A percentile compares a stretch with the other conserved stretches of the same genome.
Evolutionary conservation across 1,139 yeast species (phyloP).

Genomic region (Zygoascus hellenicus): DNA sequence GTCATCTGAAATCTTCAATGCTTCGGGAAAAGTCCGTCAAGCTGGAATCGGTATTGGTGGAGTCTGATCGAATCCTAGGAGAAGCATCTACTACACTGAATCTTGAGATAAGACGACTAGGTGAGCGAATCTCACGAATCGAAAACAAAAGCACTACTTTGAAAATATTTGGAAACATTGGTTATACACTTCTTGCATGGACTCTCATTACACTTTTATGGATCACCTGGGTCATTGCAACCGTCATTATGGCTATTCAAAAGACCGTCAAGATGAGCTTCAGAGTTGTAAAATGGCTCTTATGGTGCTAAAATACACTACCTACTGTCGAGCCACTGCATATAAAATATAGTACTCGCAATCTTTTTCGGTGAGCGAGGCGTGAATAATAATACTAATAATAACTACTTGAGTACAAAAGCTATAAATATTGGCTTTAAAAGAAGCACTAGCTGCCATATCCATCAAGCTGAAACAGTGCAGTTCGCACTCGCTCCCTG

Average conservation of each 20-base stretch:
- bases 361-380: neutral
- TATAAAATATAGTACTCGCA: neutral
- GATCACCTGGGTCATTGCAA: constrained; percentile 65
- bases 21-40: constrained; percentile 39
- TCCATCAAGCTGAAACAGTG: constrained; percentile 36
- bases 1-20: constrained; percentile 29
- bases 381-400: neutral
- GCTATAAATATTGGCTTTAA: neutral
- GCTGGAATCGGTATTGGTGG: constrained; percentile 60
- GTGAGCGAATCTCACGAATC: constrained; percentile 59
- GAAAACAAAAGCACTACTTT: constrained; percentile 23
- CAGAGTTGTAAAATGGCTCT: constrained; percentile 40
- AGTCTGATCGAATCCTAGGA: constrained; percentile 71
- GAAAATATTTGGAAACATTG: constrained; percentile 22
- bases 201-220: constrained; percentile 60
- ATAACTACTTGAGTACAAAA: neutral
- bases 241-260: constrained; percentile 43
- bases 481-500: constrained; percentile 45
- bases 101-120: constrained; percentile 62
- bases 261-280: constrained; percentile 36
- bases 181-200: constrained; percentile 41
- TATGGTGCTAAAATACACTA: constrained; percentile 29
- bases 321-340: neutral
- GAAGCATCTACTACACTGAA: constrained; percentile 80
- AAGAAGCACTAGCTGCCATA: neutral